Base-by-base conservation (phyloP, 2,329 filamentous ascomycete genomes). In the Calonectria henricotiae region DNA sequence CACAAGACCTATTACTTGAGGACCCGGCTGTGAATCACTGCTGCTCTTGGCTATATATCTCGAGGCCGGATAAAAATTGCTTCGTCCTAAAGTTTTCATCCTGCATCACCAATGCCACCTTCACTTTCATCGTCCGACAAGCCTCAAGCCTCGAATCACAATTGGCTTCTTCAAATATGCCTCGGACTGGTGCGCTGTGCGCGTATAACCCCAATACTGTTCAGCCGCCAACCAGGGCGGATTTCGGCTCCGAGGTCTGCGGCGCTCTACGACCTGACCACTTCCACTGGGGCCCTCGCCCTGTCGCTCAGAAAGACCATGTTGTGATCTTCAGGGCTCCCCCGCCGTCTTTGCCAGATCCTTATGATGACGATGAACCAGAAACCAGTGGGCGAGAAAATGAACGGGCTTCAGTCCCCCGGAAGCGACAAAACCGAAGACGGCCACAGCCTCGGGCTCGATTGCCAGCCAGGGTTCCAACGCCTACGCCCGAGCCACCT, bases 271-370 rank as follows among this genome's bases (percentile, higher is more conserved):
- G 11, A 32, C 47, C 47, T 5, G 15, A n/a, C 13, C 47, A n/a
- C 25, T 51, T 51, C 47, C 32, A 5, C 9, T 51, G 47, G 47
- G 47, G 47, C 17, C 47, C 47, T 32, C 23, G 23, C 27, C 47
- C 47, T 11, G 11, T 51, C 7, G 4, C 4, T 8, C 15, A 32
- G 25, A 27, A 23, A 13, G n/a, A 51, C 5, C 11, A 51, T 32
- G 27, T 4, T 17, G 3, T n/a, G 15, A 27, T 27, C 25, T 30
- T 17, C 27, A 51, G 15, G 25, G 20, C 13, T 46, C 37, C 30
- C 12, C 30, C 51, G 72, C 51, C 51, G 2, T n/a, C 32, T 7
- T 5, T 58, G 12, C 51, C 51, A 17, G 51, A 58, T 7, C 51
- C 51, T 15, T 39, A 39, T 23, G 51, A 58, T 17, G 51, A 58